phyloP scores from a whole-genome alignment of 257 asterid species.

The Forsythia viridissima region DNA sequence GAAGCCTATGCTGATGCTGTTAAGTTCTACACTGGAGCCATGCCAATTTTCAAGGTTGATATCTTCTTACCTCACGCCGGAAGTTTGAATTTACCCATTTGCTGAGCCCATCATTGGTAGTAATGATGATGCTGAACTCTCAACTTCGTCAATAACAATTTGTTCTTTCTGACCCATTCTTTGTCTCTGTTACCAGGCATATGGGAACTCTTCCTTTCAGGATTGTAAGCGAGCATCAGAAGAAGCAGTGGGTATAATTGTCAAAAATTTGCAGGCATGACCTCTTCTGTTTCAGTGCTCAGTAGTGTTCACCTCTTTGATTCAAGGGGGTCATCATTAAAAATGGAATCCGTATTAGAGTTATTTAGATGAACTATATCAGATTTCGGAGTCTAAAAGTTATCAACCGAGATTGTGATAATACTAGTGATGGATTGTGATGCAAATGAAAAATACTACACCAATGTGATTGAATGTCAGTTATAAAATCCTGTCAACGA shows the following conservation, averaged over 20 bases:
- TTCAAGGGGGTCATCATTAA: slow-evolving; percentile 5
- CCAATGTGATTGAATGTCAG: neutral
- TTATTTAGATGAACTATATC: slow-evolving; percentile 2
- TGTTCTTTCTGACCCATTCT: slow-evolving; percentile 19
- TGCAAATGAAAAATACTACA: neutral
- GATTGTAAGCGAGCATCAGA: slow-evolving; percentile 95
- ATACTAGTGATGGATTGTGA: neutral
- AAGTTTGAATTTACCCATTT: slow-evolving; percentile 5
- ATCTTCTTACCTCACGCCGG: slow-evolving; percentile 16
- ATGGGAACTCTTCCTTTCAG: slow-evolving; percentile 93
- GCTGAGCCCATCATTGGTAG: neutral
- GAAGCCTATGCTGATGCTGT: slow-evolving; percentile 98
- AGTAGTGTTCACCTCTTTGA: neutral
- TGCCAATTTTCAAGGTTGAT: slow-evolving; percentile 89
- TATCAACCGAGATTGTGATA: neutral
- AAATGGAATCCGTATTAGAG: slow-evolving; percentile 8
- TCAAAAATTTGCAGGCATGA: slow-evolving; percentile 72
- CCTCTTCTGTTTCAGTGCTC: neutral
- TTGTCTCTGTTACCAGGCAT: slow-evolving; percentile 56
- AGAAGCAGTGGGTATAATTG: slow-evolving; percentile 67
- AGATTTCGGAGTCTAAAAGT: slow-evolving; percentile 11
- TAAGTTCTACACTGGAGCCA: slow-evolving; percentile 91
- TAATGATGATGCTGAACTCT: slow-evolving; percentile 11
- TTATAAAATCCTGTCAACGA: neutral
- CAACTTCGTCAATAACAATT: slow-evolving; percentile 16